Base-by-base conservation (phyloP, 371 early-diverging fungal genomes). In the Mortierella sp. region DNA sequence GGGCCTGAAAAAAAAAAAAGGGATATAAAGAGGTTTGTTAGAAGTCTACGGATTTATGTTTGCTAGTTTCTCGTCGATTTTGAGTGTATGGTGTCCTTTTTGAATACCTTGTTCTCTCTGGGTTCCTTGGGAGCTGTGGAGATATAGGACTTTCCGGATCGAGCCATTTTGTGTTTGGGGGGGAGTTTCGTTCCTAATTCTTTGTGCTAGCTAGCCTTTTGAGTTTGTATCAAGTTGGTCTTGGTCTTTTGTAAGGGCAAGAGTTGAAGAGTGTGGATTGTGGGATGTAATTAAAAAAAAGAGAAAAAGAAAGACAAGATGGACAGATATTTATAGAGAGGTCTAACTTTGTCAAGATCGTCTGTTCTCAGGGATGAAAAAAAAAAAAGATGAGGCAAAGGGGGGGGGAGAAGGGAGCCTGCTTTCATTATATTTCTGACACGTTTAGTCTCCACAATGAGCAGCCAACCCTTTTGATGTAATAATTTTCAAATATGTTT, bases 1-100 rank as follows among this genome's bases (percentile, higher is more conserved):
- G 67, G 13, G 54, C 53, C 76, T 76, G 13, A 13, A 37, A 37
- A 9, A 37, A 9, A 9, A 37, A 37, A 13, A 37, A 37, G 6
- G 6, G 13, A 37, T 37, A 9, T 37, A 37, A 37, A 37, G 40
- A 37, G 40, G n/a, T n/a, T n/a, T n/a, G n/a, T n/a, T n/a, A n/a
- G n/a, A n/a, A n/a, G n/a, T n/a, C n/a, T n/a, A n/a, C n/a, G n/a
- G n/a, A n/a, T n/a, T n/a, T n/a, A n/a, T n/a, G n/a, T n/a, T 37
- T 37, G 13, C 40, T 37, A 7, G 13, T 37, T 37, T 37, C 13
- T 13, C 13, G 10, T 37, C 13, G 23, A 29, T 19, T 19, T n/a
- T 0, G 32, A 42, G 58, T 15, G 43, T 60, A 47, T 26, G 23
- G 6, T n/a, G n/a, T n/a, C n/a, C n/a, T n/a, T n/a, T n/a, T n/a